Conservation (phyloP, 768 basidiomycete species). For the Kwoniella sp. region DNA sequence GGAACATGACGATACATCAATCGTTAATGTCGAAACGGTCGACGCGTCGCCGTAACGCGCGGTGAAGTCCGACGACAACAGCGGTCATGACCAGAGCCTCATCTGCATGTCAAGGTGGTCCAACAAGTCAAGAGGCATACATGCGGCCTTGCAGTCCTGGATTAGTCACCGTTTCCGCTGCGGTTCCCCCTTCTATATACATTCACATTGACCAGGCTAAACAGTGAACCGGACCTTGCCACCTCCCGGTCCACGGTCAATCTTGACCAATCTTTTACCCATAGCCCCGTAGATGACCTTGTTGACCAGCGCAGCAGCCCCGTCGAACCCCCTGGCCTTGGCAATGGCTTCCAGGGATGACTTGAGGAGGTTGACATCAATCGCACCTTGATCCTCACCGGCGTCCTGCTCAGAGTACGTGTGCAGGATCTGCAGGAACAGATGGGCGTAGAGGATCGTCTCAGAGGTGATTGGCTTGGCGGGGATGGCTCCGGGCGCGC, state of each 20-base stretch:
- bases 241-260: conserved; percentile 33
- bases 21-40: too few species aligned
- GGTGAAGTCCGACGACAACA: too few species aligned
- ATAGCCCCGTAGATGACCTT: conserved; percentile 43
- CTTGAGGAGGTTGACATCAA: conserved; percentile 36
- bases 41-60: too few species aligned
- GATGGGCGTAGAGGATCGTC: conserved; percentile 34
- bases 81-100: too few species aligned
- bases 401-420: not conserved
- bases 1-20: too few species aligned
- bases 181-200: too few species aligned
- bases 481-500: conserved; percentile 16
- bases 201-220: too few species aligned
- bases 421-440: conserved; percentile 22
- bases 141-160: too few species aligned
- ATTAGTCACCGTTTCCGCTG: too few species aligned
- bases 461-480: conserved; percentile 23
- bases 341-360: conserved; percentile 23
- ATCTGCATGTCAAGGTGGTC: too few species aligned
- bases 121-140: too few species aligned
- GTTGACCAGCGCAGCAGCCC: conserved; percentile 20
- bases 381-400: not conserved
- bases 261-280: conserved; percentile 36
- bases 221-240: conserved; percentile 24
- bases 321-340: conserved; percentile 34